These are phyloP conservation scores for Boletellus emodensis DNA, from an alignment of 768 basidiomycete genomes.

Conservation along the genomic window DNA sequence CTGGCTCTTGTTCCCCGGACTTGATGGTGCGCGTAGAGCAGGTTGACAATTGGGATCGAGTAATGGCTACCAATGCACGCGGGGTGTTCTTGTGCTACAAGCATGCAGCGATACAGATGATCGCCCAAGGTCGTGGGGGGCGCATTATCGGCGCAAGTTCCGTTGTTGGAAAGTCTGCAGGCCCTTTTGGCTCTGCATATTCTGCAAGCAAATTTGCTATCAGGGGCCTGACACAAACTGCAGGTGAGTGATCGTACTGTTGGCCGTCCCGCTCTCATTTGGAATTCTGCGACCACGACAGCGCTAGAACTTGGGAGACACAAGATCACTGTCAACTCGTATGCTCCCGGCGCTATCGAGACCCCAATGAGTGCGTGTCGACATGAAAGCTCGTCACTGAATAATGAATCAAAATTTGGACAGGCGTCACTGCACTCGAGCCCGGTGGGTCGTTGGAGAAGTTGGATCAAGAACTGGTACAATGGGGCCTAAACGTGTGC, in stretches of 20 bases:
- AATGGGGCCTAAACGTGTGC: too few species aligned
- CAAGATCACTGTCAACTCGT: conserved; percentile 37
- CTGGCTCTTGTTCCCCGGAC: background rate
- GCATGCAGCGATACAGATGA: background rate
- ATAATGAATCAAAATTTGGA: too few species aligned
- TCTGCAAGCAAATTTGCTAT: conserved; percentile 38
- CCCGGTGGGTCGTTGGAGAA: too few species aligned
- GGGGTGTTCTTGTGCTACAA: background rate
- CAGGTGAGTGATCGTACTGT: conserved; percentile 20
- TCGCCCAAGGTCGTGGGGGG: conserved; percentile 42
- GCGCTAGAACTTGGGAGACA: conserved; percentile 28
- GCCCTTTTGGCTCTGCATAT: conserved; percentile 15
- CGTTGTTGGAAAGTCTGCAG: background rate
- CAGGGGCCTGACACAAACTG: conserved; percentile 36
- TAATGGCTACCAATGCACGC: conserved; percentile 1
- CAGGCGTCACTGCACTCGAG: too few species aligned
- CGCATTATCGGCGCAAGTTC: conserved; percentile 47
- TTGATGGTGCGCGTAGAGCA: background rate
- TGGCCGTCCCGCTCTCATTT: background rate
- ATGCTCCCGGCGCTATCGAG: conserved; percentile 33
- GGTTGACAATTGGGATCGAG: conserved; percentile 2
- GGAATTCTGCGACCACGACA: background rate
- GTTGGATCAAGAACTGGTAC: too few species aligned
- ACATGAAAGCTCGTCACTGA: too few species aligned
- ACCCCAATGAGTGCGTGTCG: too few species aligned